phyloP scores from a whole-genome alignment of 441 rosid genomes.

The Jatropha podagrica region DNA sequence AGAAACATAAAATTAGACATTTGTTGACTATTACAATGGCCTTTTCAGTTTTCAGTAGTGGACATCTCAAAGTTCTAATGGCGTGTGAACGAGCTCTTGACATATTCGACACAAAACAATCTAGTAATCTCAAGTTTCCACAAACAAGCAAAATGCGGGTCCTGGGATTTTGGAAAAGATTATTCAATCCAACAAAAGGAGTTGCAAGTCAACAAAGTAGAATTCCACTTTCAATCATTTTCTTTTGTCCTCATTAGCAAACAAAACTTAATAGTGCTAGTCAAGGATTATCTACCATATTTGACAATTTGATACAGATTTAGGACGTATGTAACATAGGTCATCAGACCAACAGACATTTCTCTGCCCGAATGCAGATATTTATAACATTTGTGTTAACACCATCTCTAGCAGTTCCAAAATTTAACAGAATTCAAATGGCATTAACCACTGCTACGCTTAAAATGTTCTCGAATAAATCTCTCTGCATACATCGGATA shows the following conservation, averaged over 20 bases:
- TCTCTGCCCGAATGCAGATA: neutral
- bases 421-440: constrained; percentile 3
- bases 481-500: constrained; percentile 69
- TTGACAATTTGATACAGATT: constrained; percentile 28
- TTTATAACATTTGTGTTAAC: neutral
- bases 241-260: constrained; percentile 23
- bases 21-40: constrained; percentile 23
- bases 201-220: constrained; percentile 40
- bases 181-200: constrained; percentile 18
- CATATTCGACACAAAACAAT: constrained; percentile 12
- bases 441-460: constrained; percentile 41
- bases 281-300: constrained; percentile 37
- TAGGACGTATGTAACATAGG: constrained; percentile 7
- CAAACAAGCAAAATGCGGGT: constrained; percentile 7
- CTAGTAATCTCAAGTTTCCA: neutral
- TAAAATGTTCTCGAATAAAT: constrained; percentile 64
- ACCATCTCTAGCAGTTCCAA: constrained; percentile 7
- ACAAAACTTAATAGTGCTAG: constrained; percentile 26
- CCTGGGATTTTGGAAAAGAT: constrained; percentile 19
- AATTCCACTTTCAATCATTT: constrained; percentile 31
- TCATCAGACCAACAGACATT: constrained; percentile 1
- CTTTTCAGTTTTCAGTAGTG: constrained; percentile 17
- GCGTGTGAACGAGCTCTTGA: neutral
- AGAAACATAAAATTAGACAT: neutral
- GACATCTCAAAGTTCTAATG: neutral